Conservation (phyloP, 225 moss, liverwort and hornwort genomes). For the Antitrichia curtipendula region DNA sequence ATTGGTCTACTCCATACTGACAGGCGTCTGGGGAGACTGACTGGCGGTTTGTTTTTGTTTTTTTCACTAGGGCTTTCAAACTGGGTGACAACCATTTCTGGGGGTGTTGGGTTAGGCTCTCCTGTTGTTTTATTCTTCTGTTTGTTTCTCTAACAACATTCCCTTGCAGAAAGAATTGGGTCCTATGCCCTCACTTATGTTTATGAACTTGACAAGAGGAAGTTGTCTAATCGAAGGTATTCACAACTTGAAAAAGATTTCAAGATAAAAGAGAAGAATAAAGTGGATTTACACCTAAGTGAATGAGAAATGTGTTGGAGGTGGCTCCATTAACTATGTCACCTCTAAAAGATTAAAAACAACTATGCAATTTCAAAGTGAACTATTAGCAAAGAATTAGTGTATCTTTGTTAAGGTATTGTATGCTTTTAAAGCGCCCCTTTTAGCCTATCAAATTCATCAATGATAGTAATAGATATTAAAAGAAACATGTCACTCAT, state of each 20-base stretch:
- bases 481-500: too few species aligned
- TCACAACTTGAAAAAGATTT: too few species aligned
- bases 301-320: not conserved
- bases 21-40: not conserved
- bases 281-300: not conserved
- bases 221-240: not conserved
- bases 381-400: not conserved
- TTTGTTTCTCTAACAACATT: not conserved
- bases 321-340: not conserved
- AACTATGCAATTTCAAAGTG: not conserved
- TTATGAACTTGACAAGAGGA: too few species aligned
- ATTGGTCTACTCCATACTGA: not conserved
- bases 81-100: not conserved
- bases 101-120: not conserved
- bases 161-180: not conserved
- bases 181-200: not conserved
- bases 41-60: not conserved
- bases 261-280: not conserved
- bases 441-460: too few species aligned
- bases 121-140: not conserved
- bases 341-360: rapidly evolving
- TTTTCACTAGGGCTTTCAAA: not conserved
- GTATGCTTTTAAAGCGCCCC: too few species aligned
- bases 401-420: too few species aligned
- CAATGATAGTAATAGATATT: too few species aligned